These are phyloP conservation scores for Melocanna baccifera DNA, from an alignment of 176 grass and related monocot genomes.

Conservation along the genomic window DNA sequence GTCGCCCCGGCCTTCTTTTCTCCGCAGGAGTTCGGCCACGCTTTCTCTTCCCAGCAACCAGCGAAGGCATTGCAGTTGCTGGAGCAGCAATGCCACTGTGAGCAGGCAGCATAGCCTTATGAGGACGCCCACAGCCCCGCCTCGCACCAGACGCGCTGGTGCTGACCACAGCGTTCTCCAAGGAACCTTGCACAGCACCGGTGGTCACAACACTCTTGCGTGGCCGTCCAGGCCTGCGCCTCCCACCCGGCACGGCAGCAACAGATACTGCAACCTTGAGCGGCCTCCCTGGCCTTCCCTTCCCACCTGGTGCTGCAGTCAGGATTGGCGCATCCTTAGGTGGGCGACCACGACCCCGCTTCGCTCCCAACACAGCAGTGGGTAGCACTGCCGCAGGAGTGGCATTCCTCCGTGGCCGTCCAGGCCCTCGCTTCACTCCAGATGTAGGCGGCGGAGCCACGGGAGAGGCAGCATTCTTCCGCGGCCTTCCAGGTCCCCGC, in stretches of 20 bases:
- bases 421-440: not conserved
- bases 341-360: conserved; percentile 22
- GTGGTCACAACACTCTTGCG: not conserved
- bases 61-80: not conserved
- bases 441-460: not conserved
- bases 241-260: not conserved
- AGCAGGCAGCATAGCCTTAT: not conserved
- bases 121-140: conserved; percentile 17
- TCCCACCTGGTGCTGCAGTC: not conserved
- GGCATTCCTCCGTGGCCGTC: not conserved
- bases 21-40: not conserved
- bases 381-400: not conserved
- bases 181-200: not conserved
- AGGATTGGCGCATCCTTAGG: not conserved
- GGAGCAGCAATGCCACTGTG: not conserved
- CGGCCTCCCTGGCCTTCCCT: not conserved
- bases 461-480: not conserved
- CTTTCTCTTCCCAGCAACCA: conserved; percentile 15
- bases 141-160: not conserved
- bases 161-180: not conserved
- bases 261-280: not conserved
- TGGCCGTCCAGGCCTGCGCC: not conserved
- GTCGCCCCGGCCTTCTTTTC: not conserved
- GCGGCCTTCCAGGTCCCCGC: not conserved
- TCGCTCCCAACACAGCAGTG: not conserved